Conservation (phyloP, 345 rosid genomes). For the Abelmoschus esculentus region DNA sequence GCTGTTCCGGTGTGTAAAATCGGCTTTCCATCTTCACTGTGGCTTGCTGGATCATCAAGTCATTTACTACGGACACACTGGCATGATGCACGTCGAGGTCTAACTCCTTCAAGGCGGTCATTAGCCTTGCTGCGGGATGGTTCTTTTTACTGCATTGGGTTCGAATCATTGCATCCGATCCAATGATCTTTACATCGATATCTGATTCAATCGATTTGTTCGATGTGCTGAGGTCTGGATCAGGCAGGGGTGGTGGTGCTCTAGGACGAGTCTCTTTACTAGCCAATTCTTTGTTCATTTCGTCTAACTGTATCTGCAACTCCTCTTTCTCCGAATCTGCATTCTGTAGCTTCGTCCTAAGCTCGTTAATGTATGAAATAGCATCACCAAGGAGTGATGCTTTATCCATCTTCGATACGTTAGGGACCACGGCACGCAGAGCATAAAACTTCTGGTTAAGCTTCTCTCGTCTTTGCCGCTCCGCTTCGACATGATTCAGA, state of each 20-base stretch:
- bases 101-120: conserved; percentile 77
- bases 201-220: conserved; percentile 49
- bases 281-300: conserved; percentile 37
- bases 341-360: conserved; percentile 46
- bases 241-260: conserved; percentile 16
- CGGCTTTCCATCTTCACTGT: conserved; percentile 80
- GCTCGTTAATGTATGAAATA: conserved; percentile 79
- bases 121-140: conserved; percentile 85
- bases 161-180: conserved; percentile 80
- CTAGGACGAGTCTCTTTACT: conserved; percentile 22
- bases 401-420: conserved; percentile 94
- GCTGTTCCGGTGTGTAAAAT: conserved; percentile 77
- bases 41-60: conserved; percentile 95
- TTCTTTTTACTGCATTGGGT: conserved; percentile 68
- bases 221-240: conserved; percentile 32
- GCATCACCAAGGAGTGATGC: conserved; percentile 95
- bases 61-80: conserved; percentile 76
- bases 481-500: conserved; percentile 91
- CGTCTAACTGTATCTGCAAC: conserved; percentile 56
- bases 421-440: conserved; percentile 83
- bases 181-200: conserved; percentile 87
- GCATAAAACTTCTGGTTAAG: conserved; percentile 86
- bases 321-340: conserved; percentile 58
- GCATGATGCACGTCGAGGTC: conserved; percentile 88
- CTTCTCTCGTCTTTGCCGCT: conserved; percentile 97